Percentiles rank a stretch among this genome's conserved stretches.
These are phyloP conservation scores for Cryptococcus floricola DNA, from an alignment of 1,284 basidiomycete species.

Conservation along the genomic window DNA sequence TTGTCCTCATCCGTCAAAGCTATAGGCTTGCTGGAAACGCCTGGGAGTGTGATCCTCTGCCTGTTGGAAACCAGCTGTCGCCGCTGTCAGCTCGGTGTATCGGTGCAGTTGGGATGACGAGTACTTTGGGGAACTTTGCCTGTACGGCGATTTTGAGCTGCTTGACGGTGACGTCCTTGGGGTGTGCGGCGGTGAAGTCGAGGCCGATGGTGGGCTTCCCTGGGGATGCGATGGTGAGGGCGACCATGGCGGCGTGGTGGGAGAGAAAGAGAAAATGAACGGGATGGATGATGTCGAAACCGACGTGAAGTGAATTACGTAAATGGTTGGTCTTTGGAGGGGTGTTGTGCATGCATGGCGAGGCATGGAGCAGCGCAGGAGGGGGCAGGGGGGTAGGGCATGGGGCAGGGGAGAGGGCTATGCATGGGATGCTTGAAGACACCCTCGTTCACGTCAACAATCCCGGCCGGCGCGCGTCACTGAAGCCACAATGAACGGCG, in stretches of 20 bases:
- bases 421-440: no score
- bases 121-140: constrained; percentile 53
- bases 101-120: constrained; percentile 22
- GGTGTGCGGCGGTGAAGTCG: constrained; percentile 54
- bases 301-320: no score
- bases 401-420: no score
- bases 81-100: not conserved
- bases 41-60: constrained; percentile 62
- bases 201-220: constrained; percentile 58
- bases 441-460: no score
- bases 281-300: not conserved
- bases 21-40: constrained; percentile 39
- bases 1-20: constrained; percentile 63
- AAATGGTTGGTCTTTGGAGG: no score
- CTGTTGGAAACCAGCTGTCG: constrained; percentile 63
- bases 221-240: constrained; percentile 56
- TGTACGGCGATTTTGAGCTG: constrained; percentile 50
- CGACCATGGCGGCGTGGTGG: constrained; percentile 55
- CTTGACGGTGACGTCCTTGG: constrained; percentile 48
- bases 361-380: no score
- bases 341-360: no score
- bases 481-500: no score
- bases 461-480: no score
- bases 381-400: no score
- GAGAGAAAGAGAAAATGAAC: not conserved